phyloP scores from a whole-genome alignment of 768 basidiomycete genomes.

The Hortiboletus campestris region DNA sequence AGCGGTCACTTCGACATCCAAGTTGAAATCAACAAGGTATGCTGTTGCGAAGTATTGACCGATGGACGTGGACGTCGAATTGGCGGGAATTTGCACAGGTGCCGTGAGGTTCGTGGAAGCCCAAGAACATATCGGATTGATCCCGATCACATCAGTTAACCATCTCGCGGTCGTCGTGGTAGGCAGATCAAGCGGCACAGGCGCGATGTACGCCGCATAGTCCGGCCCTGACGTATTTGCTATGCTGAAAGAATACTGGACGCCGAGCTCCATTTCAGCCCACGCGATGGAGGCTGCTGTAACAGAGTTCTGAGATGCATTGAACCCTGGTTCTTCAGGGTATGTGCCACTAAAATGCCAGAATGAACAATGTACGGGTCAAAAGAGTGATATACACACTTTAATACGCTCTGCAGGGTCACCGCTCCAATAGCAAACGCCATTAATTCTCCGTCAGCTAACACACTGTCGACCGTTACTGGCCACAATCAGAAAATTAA shows the following conservation, averaged over 20 bases:
- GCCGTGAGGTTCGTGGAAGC: conserved; percentile 25
- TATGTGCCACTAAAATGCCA: conserved; percentile 6
- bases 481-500: neutral
- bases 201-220: conserved; percentile 18
- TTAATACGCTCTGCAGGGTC: conserved; percentile 22
- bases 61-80: neutral
- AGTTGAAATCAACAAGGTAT: conserved; percentile 14
- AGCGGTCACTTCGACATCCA: conserved; percentile 14
- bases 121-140: conserved; percentile 30
- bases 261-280: conserved; percentile 25
- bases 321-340: neutral
- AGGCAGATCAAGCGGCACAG: conserved; percentile 18
- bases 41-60: conserved; percentile 3
- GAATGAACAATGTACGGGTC: neutral
- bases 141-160: conserved; percentile 27
- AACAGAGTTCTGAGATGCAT: conserved; percentile 8
- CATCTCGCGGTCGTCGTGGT: conserved; percentile 23
- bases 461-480: conserved; percentile 24
- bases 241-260: conserved; percentile 24
- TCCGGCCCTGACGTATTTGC: conserved; percentile 13
- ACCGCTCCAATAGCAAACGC: conserved; percentile 26
- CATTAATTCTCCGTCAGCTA: conserved; percentile 21
- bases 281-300: conserved; percentile 22
- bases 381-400: conserved; percentile 9
- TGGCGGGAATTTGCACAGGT: conserved; percentile 10